Percentiles rank a stretch among this genome's conserved stretches.
phyloP scores from a whole-genome alignment of 371 early-diverging fungal species.

The Mortierella sp. region DNA sequence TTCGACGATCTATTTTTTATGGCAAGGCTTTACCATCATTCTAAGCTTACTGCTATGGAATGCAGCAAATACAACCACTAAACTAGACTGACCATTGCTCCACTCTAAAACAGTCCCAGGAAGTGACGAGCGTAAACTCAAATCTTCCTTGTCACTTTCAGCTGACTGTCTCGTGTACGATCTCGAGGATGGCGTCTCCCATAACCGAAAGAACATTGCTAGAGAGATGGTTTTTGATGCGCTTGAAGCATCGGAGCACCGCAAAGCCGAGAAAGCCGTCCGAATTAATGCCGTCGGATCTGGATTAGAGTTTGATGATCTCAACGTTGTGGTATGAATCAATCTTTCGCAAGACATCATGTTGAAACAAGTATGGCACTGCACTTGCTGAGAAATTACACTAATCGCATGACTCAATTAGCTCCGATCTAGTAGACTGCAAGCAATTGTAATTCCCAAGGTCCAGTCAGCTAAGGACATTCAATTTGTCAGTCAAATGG shows the following conservation, averaged over 20 bases:
- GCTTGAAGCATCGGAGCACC: constrained; percentile 72
- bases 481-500: constrained; percentile 82
- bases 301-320: constrained; percentile 84
- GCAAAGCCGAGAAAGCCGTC: constrained; percentile 84
- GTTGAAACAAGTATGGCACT: too few relatives aligned
- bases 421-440: constrained; percentile 78
- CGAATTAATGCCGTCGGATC: constrained; percentile 90
- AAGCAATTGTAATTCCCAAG: constrained; percentile 92
- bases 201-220: constrained; percentile 85
- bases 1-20: constrained; percentile 54
- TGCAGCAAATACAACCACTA: neutral
- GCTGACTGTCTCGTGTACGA: constrained; percentile 92
- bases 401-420: constrained; percentile 18
- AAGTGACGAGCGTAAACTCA: constrained; percentile 91
- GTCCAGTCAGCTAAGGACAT: constrained; percentile 86
- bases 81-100: neutral
- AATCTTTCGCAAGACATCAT: neutral
- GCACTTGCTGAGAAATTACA: neutral
- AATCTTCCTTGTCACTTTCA: constrained; percentile 73
- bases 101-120: constrained; percentile 74
- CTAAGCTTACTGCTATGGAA: too few relatives aligned
- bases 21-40: constrained; percentile 13
- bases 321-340: constrained; percentile 78
- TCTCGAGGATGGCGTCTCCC: constrained; percentile 91
- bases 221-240: constrained; percentile 83